Base-by-base conservation (phyloP, 139 green algal species). In the Volvox reticuliferus region DNA sequence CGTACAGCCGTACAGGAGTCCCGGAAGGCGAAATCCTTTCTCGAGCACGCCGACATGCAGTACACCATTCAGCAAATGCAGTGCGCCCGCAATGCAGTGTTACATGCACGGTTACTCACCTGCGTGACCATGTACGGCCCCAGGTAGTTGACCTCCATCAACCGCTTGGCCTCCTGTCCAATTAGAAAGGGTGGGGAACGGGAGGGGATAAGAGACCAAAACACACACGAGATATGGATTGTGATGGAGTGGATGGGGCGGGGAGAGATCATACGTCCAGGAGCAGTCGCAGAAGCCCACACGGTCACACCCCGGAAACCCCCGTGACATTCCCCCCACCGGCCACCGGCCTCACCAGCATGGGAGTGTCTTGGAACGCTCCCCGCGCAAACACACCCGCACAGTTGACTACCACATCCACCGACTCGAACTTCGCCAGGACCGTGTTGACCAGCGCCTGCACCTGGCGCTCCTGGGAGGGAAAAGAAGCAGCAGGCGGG, bases 81-180 rank as follows among this genome's bases (percentile, higher is more conserved):
- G n/a, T n/a, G n/a, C n/a, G n/a, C n/a, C n/a, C n/a, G 24, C 67
- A 28, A 12, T 75, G 67, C 22, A 55, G 44, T 55, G 9, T 9
- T 26, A 32, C 6, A 6, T 26, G 9, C 14, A 3, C 22, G 3
- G 22, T 35, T 50, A 24, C 78, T 0, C 76, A 91, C 90, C 90
- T 93, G 91, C 9, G 89, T 81, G 3, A 93, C 80, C 32, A 90
- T 89, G 81, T 93, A 94, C 17, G 91, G 80, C n/a, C 93, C 93
- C 20, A 94, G 30, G 88, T 93, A 95, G 88, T 95, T 95, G 62
- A 91, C 79, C 21, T 94, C 87, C 87, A 94, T 83, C 67, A 92
- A 26, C 44, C 85, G 76, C 68, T 75, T 83, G n/a, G 85, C 88
- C 69, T 92, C 81, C 87, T 92, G 85, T 26, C 20, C 79, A 75